Evolutionary conservation across 2,329 filamentous ascomycete genomes (phyloP).

Genomic region (Aspergillus chevalieri): DNA sequence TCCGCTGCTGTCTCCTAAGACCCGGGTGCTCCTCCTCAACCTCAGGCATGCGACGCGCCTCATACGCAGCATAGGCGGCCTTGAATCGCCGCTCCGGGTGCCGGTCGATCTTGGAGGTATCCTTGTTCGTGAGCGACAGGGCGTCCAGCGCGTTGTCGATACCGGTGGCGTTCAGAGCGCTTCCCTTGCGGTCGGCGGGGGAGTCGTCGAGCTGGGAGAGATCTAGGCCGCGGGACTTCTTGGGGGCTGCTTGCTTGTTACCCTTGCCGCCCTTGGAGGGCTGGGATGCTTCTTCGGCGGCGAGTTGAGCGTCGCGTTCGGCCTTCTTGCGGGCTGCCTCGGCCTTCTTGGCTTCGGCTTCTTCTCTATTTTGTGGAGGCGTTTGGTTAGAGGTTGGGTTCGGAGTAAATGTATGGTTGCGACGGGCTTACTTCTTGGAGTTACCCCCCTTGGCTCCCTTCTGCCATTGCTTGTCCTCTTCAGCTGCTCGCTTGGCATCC

Average conservation of each 20-base stretch:
- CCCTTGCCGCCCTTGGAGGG: conserved; percentile 48
- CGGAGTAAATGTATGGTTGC: not conserved
- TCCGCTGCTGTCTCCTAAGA: conserved; percentile 73
- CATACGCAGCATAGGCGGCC: conserved; percentile 75
- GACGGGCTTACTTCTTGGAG: conserved; percentile 69
- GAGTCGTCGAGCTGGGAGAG: conserved; percentile 67
- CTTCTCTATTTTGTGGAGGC: conserved; percentile 56
- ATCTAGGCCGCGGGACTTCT: conserved; percentile 60
- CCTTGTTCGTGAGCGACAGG: conserved; percentile 58
- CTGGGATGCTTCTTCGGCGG: conserved; percentile 70
- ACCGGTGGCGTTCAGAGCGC: conserved; percentile 71
- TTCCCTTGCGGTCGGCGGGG: conserved; percentile 41
- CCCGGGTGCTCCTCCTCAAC: conserved; percentile 79
- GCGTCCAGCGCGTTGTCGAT: conserved; percentile 94
- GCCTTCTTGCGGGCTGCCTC: conserved; percentile 84
- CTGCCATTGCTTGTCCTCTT: conserved; percentile 70
- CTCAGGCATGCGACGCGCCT: conserved; percentile 74
- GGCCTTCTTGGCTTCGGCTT: conserved; percentile 75
- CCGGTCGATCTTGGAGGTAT: conserved; percentile 67
- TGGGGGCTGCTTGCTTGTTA: conserved; percentile 45
- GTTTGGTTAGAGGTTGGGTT: not conserved
- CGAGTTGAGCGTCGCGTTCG: conserved; percentile 75
- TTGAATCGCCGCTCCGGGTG: conserved; percentile 85
- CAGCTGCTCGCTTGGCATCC: conserved; percentile 58
- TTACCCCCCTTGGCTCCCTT: conserved; percentile 73